Conservation (phyloP, 2,329 filamentous ascomycete species). For the Claviceps digitariae region DNA sequence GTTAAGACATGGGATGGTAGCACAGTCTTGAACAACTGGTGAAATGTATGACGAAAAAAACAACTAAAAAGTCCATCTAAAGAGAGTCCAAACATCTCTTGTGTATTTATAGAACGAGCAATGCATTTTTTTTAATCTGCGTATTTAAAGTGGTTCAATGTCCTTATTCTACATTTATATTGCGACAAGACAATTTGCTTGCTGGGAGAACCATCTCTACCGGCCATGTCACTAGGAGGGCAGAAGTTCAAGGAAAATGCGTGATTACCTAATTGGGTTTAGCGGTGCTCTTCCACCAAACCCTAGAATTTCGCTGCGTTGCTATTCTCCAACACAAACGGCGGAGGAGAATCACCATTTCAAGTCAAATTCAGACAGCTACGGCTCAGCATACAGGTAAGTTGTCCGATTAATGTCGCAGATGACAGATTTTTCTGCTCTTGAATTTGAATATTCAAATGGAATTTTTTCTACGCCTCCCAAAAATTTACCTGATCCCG, state of each 20-base stretch:
- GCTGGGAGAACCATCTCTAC: neutral
- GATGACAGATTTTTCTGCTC: neutral
- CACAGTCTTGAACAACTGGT: slow-evolving; percentile 10
- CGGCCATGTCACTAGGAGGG: neutral
- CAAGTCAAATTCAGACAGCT: slow-evolving; percentile 19
- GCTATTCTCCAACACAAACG: slow-evolving; percentile 26
- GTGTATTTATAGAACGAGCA: neutral
- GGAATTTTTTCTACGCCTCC: neutral
- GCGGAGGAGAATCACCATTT: slow-evolving; percentile 16
- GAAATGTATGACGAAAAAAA: slow-evolving; percentile 2
- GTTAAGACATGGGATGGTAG: slow-evolving; percentile 22
- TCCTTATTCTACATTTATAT: neutral
- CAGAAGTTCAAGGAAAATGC: slow-evolving; percentile 3
- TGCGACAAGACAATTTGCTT: neutral
- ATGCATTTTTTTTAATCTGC: neutral
- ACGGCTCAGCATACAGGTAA: slow-evolving; percentile 24
- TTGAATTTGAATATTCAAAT: neutral
- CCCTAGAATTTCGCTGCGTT: slow-evolving; percentile 30
- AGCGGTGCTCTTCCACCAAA: slow-evolving; percentile 26
- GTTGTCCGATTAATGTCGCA: slow-evolving; percentile 15
- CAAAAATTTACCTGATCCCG: slow-evolving; percentile 2
- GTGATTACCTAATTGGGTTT: slow-evolving; percentile 28
- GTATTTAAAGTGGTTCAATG: neutral
- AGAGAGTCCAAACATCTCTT: neutral
- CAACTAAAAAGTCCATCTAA: neutral